Evolutionary conservation across 192 early-diverging fungal genomes (phyloP), one percentile per base, ranked within the genome.

Genomic region (Podila verticillata): DNA sequence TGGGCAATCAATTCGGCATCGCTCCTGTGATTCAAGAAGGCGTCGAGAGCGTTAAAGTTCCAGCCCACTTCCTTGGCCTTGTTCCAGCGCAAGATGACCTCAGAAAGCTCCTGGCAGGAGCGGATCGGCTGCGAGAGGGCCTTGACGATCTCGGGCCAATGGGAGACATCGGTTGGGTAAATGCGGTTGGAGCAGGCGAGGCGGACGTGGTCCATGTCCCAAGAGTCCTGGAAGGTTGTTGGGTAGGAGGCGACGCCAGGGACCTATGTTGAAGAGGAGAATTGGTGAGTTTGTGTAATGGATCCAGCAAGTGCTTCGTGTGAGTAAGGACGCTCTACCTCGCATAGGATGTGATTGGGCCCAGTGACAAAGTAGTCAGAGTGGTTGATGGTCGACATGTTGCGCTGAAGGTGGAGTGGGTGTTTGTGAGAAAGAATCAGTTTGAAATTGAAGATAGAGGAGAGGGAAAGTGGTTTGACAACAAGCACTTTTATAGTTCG

Each of bases 181-280:
- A 15, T 72, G 24, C 77, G 58, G 3, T 68, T 57, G 29, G 77
- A 67, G 47, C 77, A 80, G 4, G 77, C 59, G 12, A 80, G 60
- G 19, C 77, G 70, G 30, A 80, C 77, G 39, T 80, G 77, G 19
- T 80, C 61, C 57, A 58, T 17, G 26, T 80, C 77, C 77, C 77
- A 80, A 0, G 57, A 39, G 62, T 68, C 31, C 65, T 80, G 70
- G 51, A 65, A 72, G 24, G 61, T 60, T 5, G 57, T 35, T 5
- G 77, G 77, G 56, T 68, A 80, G 3, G 65, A 63, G 24, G 65
- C 68, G 13, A 80, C 12, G 0, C 77, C 77, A 6, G 70, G 61
- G 31, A 80, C 31, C 77, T 80, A 57, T 30, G 51, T 54, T 54
- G 13, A 44, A 54, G 20, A 2, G 13, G 17, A 54, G 20, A 2